Conservation (phyloP, 129 eudicot species). For the Tanacetum coccineum region DNA sequence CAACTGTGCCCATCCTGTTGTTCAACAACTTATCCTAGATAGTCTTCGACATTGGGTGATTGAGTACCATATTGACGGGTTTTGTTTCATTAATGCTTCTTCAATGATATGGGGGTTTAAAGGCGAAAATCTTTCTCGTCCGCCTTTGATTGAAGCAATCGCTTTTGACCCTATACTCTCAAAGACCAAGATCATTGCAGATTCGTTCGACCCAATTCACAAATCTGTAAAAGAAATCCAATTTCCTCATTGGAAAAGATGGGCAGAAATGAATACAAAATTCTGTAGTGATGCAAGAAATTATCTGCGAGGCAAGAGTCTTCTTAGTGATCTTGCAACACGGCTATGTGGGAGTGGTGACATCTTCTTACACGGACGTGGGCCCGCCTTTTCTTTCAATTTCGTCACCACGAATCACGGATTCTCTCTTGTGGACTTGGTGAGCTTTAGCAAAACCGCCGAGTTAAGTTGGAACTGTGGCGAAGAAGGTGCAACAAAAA, state of each 20-base stretch:
- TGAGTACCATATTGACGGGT: conserved; percentile 87
- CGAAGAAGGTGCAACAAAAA: conserved; percentile 86
- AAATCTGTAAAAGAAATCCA: conserved; percentile 35
- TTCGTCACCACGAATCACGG: conserved; percentile 61
- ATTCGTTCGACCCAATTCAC: conserved; percentile 54
- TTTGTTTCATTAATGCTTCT: conserved; percentile 70
- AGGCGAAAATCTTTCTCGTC: conserved; percentile 79
- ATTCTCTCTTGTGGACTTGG: conserved; percentile 82
- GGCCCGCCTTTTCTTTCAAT: conserved; percentile 89
- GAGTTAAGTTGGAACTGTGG: conserved; percentile 97
- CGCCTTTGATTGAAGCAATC: conserved; percentile 87
- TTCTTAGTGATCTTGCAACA: conserved; percentile 79
- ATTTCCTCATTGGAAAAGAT: conserved; percentile 96
- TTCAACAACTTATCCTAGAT: conserved; percentile 73
- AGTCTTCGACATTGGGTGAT: conserved; percentile 89
- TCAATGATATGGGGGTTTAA: conserved; percentile 56
- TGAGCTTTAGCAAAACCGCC: conserved; percentile 66
- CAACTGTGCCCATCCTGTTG: conserved; percentile 79
- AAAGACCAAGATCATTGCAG: conserved; percentile 71
- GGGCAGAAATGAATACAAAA: conserved; percentile 84
- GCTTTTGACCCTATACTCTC: conserved; percentile 89
- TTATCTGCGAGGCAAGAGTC: conserved; percentile 65
- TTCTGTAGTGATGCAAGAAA: conserved; percentile 62
- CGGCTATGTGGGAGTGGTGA: conserved; percentile 97
- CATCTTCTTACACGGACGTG: conserved; percentile 67